Percentiles rank a stretch among this genome's conserved stretches.
Evolutionary conservation across 2,329 filamentous ascomycete species (phyloP).

Genomic region (Westerdykella sp.): DNA sequence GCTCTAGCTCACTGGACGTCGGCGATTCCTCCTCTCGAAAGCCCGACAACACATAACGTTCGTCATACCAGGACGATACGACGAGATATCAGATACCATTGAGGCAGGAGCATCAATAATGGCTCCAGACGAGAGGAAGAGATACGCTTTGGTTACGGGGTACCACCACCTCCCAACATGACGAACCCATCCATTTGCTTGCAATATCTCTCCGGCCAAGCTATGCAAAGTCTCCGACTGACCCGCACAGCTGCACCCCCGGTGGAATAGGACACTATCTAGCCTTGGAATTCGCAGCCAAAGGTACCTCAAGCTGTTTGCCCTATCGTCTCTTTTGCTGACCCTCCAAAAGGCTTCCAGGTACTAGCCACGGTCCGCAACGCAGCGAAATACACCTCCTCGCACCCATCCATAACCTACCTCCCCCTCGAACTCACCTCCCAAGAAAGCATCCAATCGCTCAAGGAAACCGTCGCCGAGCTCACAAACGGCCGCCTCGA

Average conservation of each 20-base stretch:
- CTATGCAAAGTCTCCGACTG: slow-evolving; percentile 2
- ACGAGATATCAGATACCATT: neutral
- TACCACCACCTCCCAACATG: slow-evolving; percentile 8
- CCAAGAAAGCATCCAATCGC: slow-evolving; percentile 43
- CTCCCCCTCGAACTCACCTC: slow-evolving; percentile 50
- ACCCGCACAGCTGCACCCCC: slow-evolving; percentile 41
- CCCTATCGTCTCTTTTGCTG: neutral
- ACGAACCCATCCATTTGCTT: neutral
- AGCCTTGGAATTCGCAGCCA: slow-evolving; percentile 50
- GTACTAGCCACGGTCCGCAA: slow-evolving; percentile 55
- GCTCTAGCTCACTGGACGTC: neutral
- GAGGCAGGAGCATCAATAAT: slow-evolving; percentile 2
- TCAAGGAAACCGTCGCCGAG: slow-evolving; percentile 43
- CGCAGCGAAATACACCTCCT: slow-evolving; percentile 44
- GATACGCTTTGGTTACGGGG: slow-evolving; percentile 36
- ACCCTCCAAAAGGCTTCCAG: slow-evolving; percentile 38
- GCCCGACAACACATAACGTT: neutral
- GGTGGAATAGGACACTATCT: slow-evolving; percentile 56
- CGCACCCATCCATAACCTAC: slow-evolving; percentile 48
- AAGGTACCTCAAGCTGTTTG: slow-evolving; percentile 19
- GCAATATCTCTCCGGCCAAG: neutral
- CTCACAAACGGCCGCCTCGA: slow-evolving; percentile 48
- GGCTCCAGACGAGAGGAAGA: slow-evolving; percentile 9
- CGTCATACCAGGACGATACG: neutral
- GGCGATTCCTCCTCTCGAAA: neutral